Evolutionary conservation across 352 stramenopile genomes (phyloP), one percentile per base, ranked within the genome.

Genomic region (Halophytophthora batemanensis): DNA sequence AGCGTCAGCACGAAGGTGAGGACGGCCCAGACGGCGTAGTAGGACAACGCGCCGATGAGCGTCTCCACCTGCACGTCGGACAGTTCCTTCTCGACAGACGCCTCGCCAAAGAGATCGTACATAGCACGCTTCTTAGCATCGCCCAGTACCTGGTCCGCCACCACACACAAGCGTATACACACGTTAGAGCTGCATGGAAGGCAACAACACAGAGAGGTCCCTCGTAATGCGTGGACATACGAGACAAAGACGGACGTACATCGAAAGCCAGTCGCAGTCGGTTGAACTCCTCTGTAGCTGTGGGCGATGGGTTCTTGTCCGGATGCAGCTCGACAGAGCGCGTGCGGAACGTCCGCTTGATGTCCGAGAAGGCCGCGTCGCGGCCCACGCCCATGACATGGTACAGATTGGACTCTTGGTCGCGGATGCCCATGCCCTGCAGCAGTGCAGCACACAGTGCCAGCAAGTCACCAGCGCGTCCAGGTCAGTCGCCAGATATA

Each of bases 301-400:
- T 84, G 13, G 89, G 84, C 23, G 87, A 97, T 43, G 86, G 84
- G 68, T 98, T 98, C 73, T 98, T 98, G 73, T 99, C 96, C 2
- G 96, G 96, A 55, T 99, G 96, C 19, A 98, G 79, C 69, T 98
- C 88, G 14, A 99, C 72, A 7, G 86, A 96, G 22, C 96, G 81
- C 53, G 82, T 74, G 63, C 97, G 96, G 81, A 98, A 99, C n/a
- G 95, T 90, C 25, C 89, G 86, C 69, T 99, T 99, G 64, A 98
- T 98, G 57, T 99, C 96, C 4, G 93, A 54, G 36, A 90, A 90
- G 38, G 77, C 93, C 4, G 91, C 87, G 46, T 96, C 85, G 49
- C 95, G 87, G 18, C 71, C 78, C 37, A 98, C 81, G 34, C 82
- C 87, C 6, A 99, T 69, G 35, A 98, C 69, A 46, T 86, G 66